Percentiles rank a stretch among this genome's conserved stretches.
phyloP scores from a whole-genome alignment of 1,284 basidiomycete species.

The Phaffia rhodozyma region DNA sequence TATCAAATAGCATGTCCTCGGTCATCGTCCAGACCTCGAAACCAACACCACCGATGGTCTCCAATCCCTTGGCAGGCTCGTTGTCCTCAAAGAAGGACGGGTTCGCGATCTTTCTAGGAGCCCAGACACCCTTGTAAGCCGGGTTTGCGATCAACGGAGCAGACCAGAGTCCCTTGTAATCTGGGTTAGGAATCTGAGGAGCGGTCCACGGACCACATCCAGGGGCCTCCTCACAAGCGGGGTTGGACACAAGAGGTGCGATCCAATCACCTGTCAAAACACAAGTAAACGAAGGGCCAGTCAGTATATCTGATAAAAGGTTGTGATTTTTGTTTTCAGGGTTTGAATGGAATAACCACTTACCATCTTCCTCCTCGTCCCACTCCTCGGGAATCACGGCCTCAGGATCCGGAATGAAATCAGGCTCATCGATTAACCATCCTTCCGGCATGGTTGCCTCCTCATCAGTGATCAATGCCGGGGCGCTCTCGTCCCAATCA shows the following conservation, averaged over 20 bases:
- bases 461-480: constrained; percentile 76
- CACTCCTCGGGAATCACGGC: constrained; percentile 97
- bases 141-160: constrained; percentile 93
- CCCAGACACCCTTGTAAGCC: constrained; percentile 92
- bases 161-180: constrained; percentile 92
- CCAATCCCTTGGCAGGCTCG: constrained; percentile 67
- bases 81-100: constrained; percentile 83
- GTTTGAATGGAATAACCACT: no score
- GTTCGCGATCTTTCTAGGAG: constrained; percentile 83
- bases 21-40: constrained; percentile 99
- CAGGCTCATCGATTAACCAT: constrained; percentile 86
- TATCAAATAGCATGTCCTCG: constrained; percentile 85
- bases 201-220: constrained; percentile 91
- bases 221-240: constrained; percentile 74
- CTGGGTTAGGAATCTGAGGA: constrained; percentile 79
- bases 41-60: constrained; percentile 82
- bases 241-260: constrained; percentile 75
- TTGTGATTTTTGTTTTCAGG: constrained; percentile 34
- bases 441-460: constrained; percentile 83
- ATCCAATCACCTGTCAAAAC: constrained; percentile 98
- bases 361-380: constrained; percentile 45
- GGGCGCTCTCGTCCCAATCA: constrained; percentile 94
- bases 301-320: no score
- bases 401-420: constrained; percentile 77
- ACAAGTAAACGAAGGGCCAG: no score